Percentiles rank a stretch among this genome's conserved stretches.
Evolutionary conservation across 2,329 filamentous ascomycete genomes (phyloP).

Genomic region (Pestalotiopsis sp.): DNA sequence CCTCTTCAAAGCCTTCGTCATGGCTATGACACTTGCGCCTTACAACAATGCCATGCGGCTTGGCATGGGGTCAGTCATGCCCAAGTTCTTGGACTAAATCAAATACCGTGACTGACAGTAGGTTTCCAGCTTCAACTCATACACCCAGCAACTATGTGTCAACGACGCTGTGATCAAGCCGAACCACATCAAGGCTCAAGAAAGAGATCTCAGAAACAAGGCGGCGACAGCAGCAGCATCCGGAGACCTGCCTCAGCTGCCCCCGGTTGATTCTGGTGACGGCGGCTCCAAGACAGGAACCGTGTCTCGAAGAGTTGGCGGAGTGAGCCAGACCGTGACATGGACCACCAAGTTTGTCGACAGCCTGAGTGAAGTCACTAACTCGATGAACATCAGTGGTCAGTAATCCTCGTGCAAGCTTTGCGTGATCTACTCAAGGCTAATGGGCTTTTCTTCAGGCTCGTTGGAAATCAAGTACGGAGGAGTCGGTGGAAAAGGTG

Average conservation of each 20-base stretch:
- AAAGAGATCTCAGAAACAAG: background rate
- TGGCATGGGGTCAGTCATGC: background rate
- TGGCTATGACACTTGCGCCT: background rate
- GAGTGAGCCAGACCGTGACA: background rate
- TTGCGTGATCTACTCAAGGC: background rate
- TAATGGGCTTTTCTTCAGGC: background rate
- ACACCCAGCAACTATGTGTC: conserved; percentile 1
- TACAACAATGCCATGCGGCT: conserved; percentile 4
- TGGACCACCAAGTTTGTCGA: conserved; percentile 1
- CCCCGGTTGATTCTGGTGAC: background rate
- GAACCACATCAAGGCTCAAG: background rate
- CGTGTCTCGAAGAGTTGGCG: background rate
- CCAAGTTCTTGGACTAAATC: background rate
- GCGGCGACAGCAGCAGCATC: background rate
- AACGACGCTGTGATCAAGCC: background rate
- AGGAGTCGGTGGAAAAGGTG: background rate
- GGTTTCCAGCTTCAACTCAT: background rate
- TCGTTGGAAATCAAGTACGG: background rate
- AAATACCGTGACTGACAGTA: background rate
- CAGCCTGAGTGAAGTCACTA: background rate
- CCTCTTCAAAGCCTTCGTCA: background rate
- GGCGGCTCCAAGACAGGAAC: background rate
- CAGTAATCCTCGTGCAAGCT: background rate
- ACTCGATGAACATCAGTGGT: conserved; percentile 2
- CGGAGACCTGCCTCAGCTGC: background rate